These are phyloP conservation scores for Schoenoplectus triqueter DNA, from an alignment of 202 grass and related monocot genomes.

Conservation along the genomic window DNA sequence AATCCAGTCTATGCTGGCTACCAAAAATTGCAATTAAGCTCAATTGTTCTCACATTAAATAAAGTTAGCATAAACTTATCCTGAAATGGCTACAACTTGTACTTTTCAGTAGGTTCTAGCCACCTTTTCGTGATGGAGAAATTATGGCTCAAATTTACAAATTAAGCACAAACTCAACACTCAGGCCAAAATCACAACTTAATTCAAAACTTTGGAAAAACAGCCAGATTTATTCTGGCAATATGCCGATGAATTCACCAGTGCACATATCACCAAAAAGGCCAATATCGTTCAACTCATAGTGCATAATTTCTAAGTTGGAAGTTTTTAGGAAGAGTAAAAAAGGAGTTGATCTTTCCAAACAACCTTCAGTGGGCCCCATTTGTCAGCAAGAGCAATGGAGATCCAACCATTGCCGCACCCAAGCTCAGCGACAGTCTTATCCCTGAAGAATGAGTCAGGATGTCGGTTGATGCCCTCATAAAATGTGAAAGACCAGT, in stretches of 20 bases:
- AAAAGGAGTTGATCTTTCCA: background rate
- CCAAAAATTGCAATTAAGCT: slow-evolving; percentile 15
- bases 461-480: slow-evolving; percentile 94
- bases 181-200: background rate
- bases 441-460: slow-evolving; percentile 89
- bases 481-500: slow-evolving; percentile 99
- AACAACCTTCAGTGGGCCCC: slow-evolving; percentile 80
- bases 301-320: background rate
- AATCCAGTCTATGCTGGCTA: background rate
- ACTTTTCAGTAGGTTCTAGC: background rate
- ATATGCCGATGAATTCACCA: background rate
- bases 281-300: background rate
- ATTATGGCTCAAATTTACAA: background rate
- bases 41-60: background rate
- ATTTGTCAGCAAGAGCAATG: slow-evolving; percentile 91
- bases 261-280: background rate
- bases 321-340: background rate
- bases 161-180: background rate
- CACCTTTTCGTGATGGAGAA: background rate
- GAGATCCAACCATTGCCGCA: slow-evolving; percentile 99
- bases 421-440: slow-evolving; percentile 76
- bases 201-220: background rate
- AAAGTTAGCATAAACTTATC: slow-evolving; percentile 2
- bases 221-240: background rate
- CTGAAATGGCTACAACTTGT: background rate